phyloP scores from a whole-genome alignment of 192 early-diverging fungal species.

The Podila epicladia region DNA sequence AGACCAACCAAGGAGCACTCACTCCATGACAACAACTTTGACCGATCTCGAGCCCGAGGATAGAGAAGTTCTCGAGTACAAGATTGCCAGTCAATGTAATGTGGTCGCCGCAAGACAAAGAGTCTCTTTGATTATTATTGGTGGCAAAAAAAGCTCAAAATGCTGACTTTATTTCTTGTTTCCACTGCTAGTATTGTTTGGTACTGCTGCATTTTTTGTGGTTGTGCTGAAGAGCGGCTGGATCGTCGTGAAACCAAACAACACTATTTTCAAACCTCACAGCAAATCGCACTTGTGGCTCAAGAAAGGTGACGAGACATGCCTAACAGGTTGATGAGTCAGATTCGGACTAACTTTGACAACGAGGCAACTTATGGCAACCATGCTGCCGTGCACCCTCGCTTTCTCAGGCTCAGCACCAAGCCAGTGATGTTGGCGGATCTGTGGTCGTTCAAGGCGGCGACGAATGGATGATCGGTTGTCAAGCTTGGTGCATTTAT shows the following conservation, averaged over 20 bases:
- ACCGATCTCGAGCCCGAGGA: too few relatives aligned
- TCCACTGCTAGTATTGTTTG: too few relatives aligned
- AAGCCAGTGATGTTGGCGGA: constrained; percentile 8
- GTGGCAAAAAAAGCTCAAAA: too few relatives aligned
- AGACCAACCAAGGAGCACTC: too few relatives aligned
- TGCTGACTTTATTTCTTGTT: too few relatives aligned
- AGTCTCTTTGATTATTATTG: too few relatives aligned
- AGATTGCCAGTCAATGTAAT: too few relatives aligned
- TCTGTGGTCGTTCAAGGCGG: constrained; percentile 20
- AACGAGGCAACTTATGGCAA: neutral
- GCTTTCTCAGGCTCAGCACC: neutral
- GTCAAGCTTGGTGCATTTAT: constrained; percentile 9
- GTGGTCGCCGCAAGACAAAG: too few relatives aligned
- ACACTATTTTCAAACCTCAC: constrained; percentile 12
- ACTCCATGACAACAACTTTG: too few relatives aligned
- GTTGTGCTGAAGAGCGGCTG: constrained; percentile 11
- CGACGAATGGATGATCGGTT: neutral
- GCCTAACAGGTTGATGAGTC: constrained; percentile 16
- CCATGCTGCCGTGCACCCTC: constrained; percentile 14
- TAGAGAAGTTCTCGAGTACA: too few relatives aligned
- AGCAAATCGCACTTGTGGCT: constrained; percentile 16
- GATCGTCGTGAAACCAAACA: constrained; percentile 12
- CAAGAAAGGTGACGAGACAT: constrained; percentile 7
- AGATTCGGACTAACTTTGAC: constrained; percentile 14
- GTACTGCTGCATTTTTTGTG: too few relatives aligned